Evolutionary conservation across 306 rosid genomes (phyloP).

Genomic region (Leucaena leucocephala): DNA sequence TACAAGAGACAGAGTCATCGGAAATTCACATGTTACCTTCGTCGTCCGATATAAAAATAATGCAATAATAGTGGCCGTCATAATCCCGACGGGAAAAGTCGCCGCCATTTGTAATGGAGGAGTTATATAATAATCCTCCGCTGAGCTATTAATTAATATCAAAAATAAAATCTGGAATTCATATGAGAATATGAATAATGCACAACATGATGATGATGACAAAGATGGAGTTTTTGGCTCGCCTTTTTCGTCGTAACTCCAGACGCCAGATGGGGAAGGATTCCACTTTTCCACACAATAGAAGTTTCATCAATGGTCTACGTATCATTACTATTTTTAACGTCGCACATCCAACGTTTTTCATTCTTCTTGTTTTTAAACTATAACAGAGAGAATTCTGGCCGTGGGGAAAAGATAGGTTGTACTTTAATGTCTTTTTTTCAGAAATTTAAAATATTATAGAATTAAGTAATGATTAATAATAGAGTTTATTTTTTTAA

Average conservation of each 20-base stretch:
- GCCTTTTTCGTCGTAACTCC: slow-evolving; percentile 31
- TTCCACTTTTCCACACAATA: neutral
- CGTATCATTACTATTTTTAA: neutral
- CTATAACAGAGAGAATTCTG: no score
- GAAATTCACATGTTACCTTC: slow-evolving; percentile 40
- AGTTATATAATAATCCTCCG: neutral
- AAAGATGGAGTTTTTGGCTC: slow-evolving; percentile 4
- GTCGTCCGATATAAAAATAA: slow-evolving; percentile 35
- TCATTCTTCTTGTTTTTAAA: neutral
- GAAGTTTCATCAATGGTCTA: slow-evolving; percentile 17
- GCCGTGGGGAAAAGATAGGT: no score
- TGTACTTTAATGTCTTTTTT: no score
- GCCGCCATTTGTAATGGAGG: slow-evolving; percentile 37
- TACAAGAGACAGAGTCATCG: slow-evolving; percentile 62
- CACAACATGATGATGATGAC: neutral
- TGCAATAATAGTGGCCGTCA: slow-evolving; percentile 39
- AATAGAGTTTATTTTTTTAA: no score
- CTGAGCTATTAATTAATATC: neutral
- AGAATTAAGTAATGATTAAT: no score
- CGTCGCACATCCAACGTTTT: neutral
- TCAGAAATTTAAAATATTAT: no score
- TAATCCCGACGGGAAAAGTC: slow-evolving; percentile 14
- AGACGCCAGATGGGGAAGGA: neutral
- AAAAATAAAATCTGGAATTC: slow-evolving; percentile 16
- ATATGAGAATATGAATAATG: slow-evolving; percentile 37